phyloP scores from a whole-genome alignment of 1,284 basidiomycete genomes.

The Volvariella volvacea region DNA sequence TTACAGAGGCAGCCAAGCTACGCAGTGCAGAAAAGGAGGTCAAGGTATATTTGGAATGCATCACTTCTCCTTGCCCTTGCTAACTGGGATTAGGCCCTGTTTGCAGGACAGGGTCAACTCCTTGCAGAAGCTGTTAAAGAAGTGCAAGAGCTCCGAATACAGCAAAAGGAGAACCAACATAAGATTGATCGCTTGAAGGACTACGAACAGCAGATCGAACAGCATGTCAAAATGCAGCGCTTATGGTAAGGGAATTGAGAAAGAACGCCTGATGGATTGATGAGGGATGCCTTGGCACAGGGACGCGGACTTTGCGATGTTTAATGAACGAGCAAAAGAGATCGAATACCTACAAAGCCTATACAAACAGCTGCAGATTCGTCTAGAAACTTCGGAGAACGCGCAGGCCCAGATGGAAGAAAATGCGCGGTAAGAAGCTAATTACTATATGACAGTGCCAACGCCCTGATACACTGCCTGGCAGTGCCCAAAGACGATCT shows the following conservation, averaged over 20 bases:
- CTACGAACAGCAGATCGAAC: constrained; percentile 69
- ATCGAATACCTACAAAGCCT: constrained; percentile 47
- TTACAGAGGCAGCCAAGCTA: constrained; percentile 51
- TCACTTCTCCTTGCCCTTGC: background rate
- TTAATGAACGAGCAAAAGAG: constrained; percentile 56
- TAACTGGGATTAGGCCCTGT: constrained; percentile 44
- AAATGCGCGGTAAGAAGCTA: constrained; percentile 43
- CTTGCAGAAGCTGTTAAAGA: constrained; percentile 53
- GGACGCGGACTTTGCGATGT: constrained; percentile 66
- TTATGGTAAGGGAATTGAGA: constrained; percentile 48
- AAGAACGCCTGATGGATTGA: background rate
- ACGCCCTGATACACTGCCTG: constrained; percentile 3
- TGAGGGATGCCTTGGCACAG: too few species aligned
- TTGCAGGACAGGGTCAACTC: constrained; percentile 60
- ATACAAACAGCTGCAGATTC: constrained; percentile 58
- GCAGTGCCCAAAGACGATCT: constrained; percentile 46
- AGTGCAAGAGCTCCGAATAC: constrained; percentile 57
- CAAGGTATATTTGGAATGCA: constrained; percentile 36
- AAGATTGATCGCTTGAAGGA: constrained; percentile 67
- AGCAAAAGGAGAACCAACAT: constrained; percentile 63
- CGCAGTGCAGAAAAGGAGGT: constrained; percentile 60
- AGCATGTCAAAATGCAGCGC: constrained; percentile 60
- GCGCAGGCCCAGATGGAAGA: constrained; percentile 46
- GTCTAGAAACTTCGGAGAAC: constrained; percentile 48
- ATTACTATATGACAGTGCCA: too few species aligned